phyloP scores from a whole-genome alignment of 2,329 filamentous ascomycete species.

The Ceratocystis destructans region DNA sequence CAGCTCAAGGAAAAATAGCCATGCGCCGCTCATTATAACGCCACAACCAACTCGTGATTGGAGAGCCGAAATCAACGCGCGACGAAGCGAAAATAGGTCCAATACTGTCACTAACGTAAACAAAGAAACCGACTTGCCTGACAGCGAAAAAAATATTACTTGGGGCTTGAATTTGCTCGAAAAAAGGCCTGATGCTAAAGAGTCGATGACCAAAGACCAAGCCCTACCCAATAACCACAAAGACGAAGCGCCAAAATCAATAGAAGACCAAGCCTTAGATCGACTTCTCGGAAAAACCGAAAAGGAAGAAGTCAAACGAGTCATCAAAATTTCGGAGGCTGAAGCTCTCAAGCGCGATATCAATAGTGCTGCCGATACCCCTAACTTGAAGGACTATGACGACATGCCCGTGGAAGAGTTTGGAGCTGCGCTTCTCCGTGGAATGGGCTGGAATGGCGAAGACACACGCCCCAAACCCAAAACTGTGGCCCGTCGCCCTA shows the following conservation, averaged over 20 bases:
- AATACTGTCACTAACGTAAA: not conserved
- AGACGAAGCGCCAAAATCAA: constrained; percentile 20
- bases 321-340: constrained; percentile 46
- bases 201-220: not conserved
- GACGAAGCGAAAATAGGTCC: not conserved
- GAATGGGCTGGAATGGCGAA: constrained; percentile 87
- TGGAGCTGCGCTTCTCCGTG: constrained; percentile 73
- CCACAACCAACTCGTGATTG: constrained; percentile 17
- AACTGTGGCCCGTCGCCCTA: constrained; percentile 57
- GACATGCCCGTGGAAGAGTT: constrained; percentile 90
- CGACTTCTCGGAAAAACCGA: constrained; percentile 47
- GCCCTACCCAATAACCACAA: not conserved
- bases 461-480: constrained; percentile 41
- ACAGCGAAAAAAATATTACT: constrained; percentile 41
- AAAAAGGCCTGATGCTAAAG: not conserved
- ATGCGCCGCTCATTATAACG: constrained; percentile 17
- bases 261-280: constrained; percentile 46
- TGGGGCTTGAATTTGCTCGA: constrained; percentile 32
- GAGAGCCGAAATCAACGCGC: constrained; percentile 18
- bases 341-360: constrained; percentile 60
- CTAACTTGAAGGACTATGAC: constrained; percentile 72
- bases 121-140: constrained; percentile 24
- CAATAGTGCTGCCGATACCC: constrained; percentile 55
- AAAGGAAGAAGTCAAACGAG: constrained; percentile 29
- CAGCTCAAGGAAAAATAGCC: constrained; percentile 2